These are phyloP conservation scores for Climacium dendroides DNA, from an alignment of 225 moss, liverwort and hornwort genomes.

Conservation along the genomic window DNA sequence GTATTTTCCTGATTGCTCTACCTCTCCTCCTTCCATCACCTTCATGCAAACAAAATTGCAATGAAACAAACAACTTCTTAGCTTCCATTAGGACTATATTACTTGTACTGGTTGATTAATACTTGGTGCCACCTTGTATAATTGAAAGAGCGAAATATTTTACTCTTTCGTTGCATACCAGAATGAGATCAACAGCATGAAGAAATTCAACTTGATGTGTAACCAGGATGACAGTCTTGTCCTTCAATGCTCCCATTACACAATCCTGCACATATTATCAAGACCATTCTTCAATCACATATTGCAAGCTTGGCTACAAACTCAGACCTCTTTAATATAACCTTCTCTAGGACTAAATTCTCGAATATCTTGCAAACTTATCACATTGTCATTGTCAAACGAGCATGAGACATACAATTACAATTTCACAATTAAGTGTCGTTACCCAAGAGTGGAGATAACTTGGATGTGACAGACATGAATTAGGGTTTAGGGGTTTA, in stretches of 20 bases:
- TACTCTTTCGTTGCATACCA: conserved; percentile 26
- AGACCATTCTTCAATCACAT: neutral
- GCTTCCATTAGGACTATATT: neutral
- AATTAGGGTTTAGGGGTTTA: neutral
- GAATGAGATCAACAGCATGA: conserved; percentile 54
- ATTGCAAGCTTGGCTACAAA: neutral
- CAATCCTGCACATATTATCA: conserved; percentile 30
- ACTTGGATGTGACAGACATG: neutral
- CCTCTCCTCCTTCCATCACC: conserved; percentile 47
- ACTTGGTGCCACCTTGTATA: neutral
- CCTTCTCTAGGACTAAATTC: too few species aligned
- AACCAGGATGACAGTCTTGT: conserved; percentile 71
- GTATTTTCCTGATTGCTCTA: conserved; percentile 29
- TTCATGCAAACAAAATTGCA: neutral
- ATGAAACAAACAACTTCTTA: neutral
- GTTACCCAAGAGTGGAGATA: neutral
- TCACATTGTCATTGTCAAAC: neutral
- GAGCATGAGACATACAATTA: neutral
- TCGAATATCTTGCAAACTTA: neutral
- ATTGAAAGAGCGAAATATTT: neutral
- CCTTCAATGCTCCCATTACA: conserved; percentile 39
- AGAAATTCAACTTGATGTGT: conserved; percentile 90
- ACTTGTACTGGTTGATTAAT: neutral
- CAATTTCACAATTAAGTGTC: neutral
- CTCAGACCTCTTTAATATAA: neutral